Percentiles rank a stretch among this genome's conserved stretches.
phyloP scores from a whole-genome alignment of 306 rosid species.

The Prunus salicina region DNA sequence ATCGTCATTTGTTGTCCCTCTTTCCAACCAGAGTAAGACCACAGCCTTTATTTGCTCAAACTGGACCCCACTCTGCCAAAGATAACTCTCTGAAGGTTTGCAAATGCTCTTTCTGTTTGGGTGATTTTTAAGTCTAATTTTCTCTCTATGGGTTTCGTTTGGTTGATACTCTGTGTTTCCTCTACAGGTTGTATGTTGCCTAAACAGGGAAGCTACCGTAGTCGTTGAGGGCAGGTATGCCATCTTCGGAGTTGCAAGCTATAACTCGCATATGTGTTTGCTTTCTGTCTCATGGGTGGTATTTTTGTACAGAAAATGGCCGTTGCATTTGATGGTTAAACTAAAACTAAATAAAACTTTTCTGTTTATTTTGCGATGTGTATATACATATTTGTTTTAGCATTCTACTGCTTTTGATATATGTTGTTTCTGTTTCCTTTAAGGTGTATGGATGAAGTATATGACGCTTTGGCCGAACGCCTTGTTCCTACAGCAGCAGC shows the following conservation, averaged over 20 bases:
- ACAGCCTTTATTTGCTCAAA: conserved; percentile 33
- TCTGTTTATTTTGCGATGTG: neutral
- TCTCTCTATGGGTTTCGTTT: neutral
- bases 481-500: conserved; percentile 49
- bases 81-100: conserved; percentile 42
- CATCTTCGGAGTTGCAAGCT: neutral
- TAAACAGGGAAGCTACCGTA: conserved; percentile 46
- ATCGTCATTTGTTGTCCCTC: conserved; percentile 22
- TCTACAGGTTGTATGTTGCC: conserved; percentile 53
- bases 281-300: neutral
- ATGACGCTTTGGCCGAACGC: conserved; percentile 66
- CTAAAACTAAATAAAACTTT: neutral
- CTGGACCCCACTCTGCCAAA: conserved; percentile 31
- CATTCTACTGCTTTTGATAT: neutral
- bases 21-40: conserved; percentile 19
- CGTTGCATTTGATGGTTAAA: neutral
- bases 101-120: neutral
- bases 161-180: conserved; percentile 10
- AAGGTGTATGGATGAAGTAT: conserved; percentile 66
- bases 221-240: conserved; percentile 69
- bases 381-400: neutral
- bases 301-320: neutral
- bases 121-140: neutral
- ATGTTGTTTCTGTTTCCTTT: conserved; percentile 20
- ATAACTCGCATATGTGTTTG: neutral